phyloP scores from a whole-genome alignment of 345 rosid genomes.

The Pugionium dolabratum region DNA sequence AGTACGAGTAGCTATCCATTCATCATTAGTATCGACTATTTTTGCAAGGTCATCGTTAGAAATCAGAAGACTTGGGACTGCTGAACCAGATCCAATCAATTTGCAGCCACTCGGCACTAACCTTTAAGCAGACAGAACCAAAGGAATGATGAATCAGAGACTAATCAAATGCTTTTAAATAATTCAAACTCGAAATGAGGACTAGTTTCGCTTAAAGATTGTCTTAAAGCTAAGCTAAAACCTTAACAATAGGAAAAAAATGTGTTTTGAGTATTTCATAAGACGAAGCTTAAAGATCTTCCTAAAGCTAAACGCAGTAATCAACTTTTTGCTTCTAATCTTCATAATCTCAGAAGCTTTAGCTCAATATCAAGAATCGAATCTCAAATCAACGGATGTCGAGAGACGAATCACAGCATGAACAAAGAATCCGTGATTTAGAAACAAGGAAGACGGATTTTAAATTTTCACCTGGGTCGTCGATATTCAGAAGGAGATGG shows the following conservation, averaged over 20 bases:
- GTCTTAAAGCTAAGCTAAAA: too few relatives aligned
- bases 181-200: too few relatives aligned
- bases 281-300: too few relatives aligned
- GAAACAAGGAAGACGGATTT: background rate
- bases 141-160: too few relatives aligned
- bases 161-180: too few relatives aligned
- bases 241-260: too few relatives aligned
- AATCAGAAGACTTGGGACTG: constrained; percentile 67
- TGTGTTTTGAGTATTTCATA: too few relatives aligned
- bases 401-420: background rate
- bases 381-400: constrained; percentile 6
- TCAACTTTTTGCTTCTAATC: background rate
- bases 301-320: background rate
- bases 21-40: constrained; percentile 79
- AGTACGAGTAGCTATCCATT: constrained; percentile 91
- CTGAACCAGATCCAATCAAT: constrained; percentile 90
- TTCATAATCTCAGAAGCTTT: background rate
- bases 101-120: constrained; percentile 80
- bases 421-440: background rate
- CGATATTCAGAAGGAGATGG: constrained; percentile 54
- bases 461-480: constrained; percentile 50
- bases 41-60: constrained; percentile 89
- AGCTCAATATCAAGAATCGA: constrained; percentile 6
- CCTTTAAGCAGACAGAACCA: constrained; percentile 45
- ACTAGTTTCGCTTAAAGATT: too few relatives aligned